Evolutionary conservation across 768 basidiomycete species (phyloP).

Genomic region (Amanita inopinata): DNA sequence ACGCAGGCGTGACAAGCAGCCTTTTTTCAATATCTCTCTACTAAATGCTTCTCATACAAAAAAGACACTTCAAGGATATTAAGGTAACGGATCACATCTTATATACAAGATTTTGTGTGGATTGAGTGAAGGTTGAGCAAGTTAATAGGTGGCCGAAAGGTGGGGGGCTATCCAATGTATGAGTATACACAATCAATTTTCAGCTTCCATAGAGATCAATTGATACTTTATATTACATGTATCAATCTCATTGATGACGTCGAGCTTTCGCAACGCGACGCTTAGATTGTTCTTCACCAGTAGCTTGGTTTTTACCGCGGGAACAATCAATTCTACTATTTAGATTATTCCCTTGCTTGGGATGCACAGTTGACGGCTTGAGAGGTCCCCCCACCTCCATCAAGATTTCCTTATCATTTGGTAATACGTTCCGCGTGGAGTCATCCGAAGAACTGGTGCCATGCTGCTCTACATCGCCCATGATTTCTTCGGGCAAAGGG

Average conservation of each 20-base stretch:
- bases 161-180: no score
- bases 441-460: not conserved
- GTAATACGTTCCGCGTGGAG: not conserved
- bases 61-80: no score
- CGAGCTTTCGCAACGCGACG: conserved; percentile 6
- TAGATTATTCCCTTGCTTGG: not conserved
- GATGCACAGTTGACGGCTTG: not conserved
- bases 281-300: conserved; percentile 1
- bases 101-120: no score
- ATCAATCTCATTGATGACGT: not conserved
- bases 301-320: not conserved
- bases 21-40: no score
- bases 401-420: not conserved
- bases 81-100: no score
- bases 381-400: not conserved
- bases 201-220: no score
- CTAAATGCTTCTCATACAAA: no score
- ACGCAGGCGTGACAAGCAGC: no score
- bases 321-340: not conserved
- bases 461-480: not conserved
- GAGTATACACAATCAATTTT: no score
- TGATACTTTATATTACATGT: not conserved
- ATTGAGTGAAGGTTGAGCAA: no score
- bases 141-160: no score
- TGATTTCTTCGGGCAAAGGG: conserved; percentile 29